Conservation (phyloP, 768 basidiomycete species). For the Candolleomyces aberdarensis region DNA sequence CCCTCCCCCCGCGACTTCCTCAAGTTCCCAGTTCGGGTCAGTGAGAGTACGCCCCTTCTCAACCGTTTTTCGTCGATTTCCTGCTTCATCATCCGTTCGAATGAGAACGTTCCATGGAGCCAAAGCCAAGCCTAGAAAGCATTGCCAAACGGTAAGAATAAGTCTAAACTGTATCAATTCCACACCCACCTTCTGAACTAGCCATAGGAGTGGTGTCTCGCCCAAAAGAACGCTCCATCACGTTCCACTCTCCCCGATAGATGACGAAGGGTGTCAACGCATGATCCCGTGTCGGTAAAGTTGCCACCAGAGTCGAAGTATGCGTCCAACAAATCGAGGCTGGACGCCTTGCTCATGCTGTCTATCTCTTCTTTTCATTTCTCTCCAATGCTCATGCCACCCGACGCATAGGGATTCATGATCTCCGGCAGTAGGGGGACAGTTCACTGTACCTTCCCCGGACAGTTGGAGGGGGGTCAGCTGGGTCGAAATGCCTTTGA, state of each 20-base stretch:
- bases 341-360: not conserved
- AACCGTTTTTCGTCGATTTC: conserved; percentile 16
- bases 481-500: not conserved
- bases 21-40: conserved; percentile 20
- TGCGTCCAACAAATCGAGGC: conserved; percentile 6
- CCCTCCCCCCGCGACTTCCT: conserved; percentile 37
- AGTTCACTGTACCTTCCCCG: conserved; percentile 3
- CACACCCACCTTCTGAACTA: conserved; percentile 31
- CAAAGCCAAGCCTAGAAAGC: conserved; percentile 26
- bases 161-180: no score
- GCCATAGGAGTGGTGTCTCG: conserved; percentile 46
- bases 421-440: conserved; percentile 1
- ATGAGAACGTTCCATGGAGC: conserved; percentile 31
- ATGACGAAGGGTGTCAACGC: conserved; percentile 45
- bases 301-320: conserved; percentile 1
- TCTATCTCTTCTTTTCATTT: conserved; percentile 3
- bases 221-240: conserved; percentile 41
- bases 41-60: conserved; percentile 21
- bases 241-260: conserved; percentile 44
- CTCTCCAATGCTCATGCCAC: conserved; percentile 11
- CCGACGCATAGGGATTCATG: conserved; percentile 4
- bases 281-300: conserved; percentile 40
- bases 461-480: conserved; percentile 1
- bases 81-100: conserved; percentile 43
- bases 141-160: not conserved